These are phyloP conservation scores for Tillandsia fasciculata DNA, from an alignment of 176 grass and related monocot genomes.

Conservation along the genomic window DNA sequence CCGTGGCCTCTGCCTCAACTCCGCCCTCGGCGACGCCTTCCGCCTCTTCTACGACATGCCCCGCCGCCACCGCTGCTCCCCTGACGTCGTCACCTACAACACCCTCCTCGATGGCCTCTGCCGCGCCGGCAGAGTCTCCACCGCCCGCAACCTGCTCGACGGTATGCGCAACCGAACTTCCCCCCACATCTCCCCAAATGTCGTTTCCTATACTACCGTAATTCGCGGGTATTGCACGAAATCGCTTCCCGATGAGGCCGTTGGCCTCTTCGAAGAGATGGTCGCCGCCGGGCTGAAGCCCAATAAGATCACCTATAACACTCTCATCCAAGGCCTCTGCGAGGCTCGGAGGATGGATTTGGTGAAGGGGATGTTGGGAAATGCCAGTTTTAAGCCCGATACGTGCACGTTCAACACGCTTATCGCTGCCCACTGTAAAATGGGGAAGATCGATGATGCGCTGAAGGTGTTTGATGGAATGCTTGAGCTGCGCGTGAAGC, in stretches of 20 bases:
- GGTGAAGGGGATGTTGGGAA: slow-evolving; percentile 44
- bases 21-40: slow-evolving; percentile 31
- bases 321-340: slow-evolving; percentile 82
- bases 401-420: slow-evolving; percentile 86
- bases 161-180: slow-evolving; percentile 30
- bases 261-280: slow-evolving; percentile 49
- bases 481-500: slow-evolving; percentile 46
- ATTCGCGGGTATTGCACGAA: slow-evolving; percentile 57
- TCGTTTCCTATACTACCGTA: slow-evolving; percentile 79
- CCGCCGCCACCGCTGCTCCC: slow-evolving; percentile 34
- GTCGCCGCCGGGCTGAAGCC: slow-evolving; percentile 28
- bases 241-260: slow-evolving; percentile 34
- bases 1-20: slow-evolving; percentile 54
- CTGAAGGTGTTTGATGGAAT: slow-evolving; percentile 65
- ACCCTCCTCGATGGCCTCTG: slow-evolving; percentile 49
- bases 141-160: slow-evolving; percentile 65
- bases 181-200: slow-evolving; percentile 24
- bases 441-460: slow-evolving; percentile 31
- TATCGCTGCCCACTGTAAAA: slow-evolving; percentile 35
- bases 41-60: slow-evolving; percentile 45
- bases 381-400: slow-evolving; percentile 49
- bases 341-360: slow-evolving; percentile 73
- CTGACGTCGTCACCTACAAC: slow-evolving; percentile 70
- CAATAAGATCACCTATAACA: slow-evolving; percentile 78
- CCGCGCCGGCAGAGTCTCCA: slow-evolving; percentile 29